phyloP scores from a whole-genome alignment of 768 basidiomycete genomes.

The Paxillus ammoniavirescens region DNA sequence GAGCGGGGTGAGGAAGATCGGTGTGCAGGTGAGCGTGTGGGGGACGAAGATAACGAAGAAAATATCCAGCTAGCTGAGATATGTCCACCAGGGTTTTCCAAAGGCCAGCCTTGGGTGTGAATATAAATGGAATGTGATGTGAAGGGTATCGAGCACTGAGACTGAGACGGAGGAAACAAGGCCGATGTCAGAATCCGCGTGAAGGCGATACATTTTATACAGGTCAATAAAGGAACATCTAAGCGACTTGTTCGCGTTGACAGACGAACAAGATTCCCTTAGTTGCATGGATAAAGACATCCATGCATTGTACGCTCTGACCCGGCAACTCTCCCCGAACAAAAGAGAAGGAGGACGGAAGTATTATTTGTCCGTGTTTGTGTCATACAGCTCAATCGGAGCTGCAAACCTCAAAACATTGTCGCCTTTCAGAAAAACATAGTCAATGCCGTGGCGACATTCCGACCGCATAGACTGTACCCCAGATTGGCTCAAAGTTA shows the following conservation, averaged over 20 bases:
- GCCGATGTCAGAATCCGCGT: conserved; percentile 5
- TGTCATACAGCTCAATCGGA: conserved; percentile 1
- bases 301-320: conserved; percentile 8
- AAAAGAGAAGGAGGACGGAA: conserved; percentile 1
- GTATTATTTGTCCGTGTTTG: conserved; percentile 9
- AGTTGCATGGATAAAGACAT: conserved; percentile 6
- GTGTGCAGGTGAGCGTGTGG: not conserved
- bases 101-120: conserved; percentile 22
- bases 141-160: conserved; percentile 6
- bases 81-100: conserved; percentile 11
- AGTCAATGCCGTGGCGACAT: not conserved
- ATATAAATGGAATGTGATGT: conserved; percentile 7
- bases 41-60: not conserved
- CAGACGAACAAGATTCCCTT: conserved; percentile 1
- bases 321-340: not conserved
- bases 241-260: conserved; percentile 5
- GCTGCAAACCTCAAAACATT: conserved; percentile 4
- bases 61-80: conserved; percentile 15
- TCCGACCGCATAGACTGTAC: not conserved
- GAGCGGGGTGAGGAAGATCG: not conserved
- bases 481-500: not conserved
- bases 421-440: not conserved
- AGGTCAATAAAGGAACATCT: not conserved
- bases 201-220: conserved; percentile 14
- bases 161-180: conserved; percentile 4